These are phyloP conservation scores for Parietaria judaica DNA, from an alignment of 306 rosid species.

Conservation along the genomic window DNA sequence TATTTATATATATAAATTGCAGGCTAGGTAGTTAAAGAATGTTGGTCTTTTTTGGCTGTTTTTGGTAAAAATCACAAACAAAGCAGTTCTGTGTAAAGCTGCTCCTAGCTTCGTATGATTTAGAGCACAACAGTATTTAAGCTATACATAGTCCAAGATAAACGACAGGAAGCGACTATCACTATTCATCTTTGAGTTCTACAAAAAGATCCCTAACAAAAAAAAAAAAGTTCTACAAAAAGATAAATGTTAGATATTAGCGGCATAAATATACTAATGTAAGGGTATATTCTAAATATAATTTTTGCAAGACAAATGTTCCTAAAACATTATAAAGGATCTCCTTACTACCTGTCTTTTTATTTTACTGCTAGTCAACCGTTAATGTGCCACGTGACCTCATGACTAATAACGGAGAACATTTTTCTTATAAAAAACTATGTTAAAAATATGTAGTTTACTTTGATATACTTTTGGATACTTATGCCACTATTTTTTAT, in stretches of 20 bases:
- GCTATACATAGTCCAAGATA: slow-evolving; percentile 1
- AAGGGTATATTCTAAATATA: no score
- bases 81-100: neutral
- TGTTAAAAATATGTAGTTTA: no score
- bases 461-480: no score
- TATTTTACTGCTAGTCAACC: no score
- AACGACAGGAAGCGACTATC: slow-evolving; percentile 12
- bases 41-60: neutral
- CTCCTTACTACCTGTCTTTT: no score
- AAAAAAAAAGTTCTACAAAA: neutral
- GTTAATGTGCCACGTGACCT: no score
- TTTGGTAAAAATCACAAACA: neutral
- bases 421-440: no score
- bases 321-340: no score
- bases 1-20: neutral
- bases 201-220: neutral
- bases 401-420: no score
- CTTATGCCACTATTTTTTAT: no score
- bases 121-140: neutral
- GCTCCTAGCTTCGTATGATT: neutral
- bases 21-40: neutral
- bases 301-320: no score
- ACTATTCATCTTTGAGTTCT: slow-evolving; percentile 9
- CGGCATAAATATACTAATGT: no score
- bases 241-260: neutral